Base-by-base conservation (phyloP, 805 yeast species). In the Clavispora phyllophila region DNA sequence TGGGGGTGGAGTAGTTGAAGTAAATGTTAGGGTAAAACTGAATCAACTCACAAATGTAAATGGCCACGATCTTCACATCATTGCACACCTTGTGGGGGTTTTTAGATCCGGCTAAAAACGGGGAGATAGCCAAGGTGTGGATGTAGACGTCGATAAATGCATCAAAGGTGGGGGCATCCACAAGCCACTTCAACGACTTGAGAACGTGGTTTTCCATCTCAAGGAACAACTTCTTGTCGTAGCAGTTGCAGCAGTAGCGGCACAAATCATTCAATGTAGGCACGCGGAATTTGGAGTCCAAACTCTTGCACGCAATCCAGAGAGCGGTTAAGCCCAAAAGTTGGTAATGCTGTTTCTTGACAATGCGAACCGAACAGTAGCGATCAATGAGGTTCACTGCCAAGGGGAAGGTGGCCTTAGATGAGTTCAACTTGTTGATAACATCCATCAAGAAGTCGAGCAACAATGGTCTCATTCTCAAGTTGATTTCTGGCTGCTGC, bases 151-250 rank as follows among this genome's bases (percentile, higher is more conserved):
- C 87, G 43, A 83, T 66, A 53, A 81, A 81, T 10, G 75, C 65
- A 59, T 83, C 89, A 50, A 78, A 75, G 3, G 86, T 79, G 19
- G 87, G 79, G 26, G 73, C 66, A 39, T 78, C 72, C 28, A 83
- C 65, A 48, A 76, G 70, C 91, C 91, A 85, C 42, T 78, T 68
- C 47, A 85, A 65, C 5, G 79, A 70, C 54, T 76, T 78, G 44
- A 84, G 66, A 34, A 85, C 72, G 52, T 81, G 82, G 44, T 80
- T 71, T 58, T 85, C 95, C 79, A 83, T 79, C 55, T 79, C 81
- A 44, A 80, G 64, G 55, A 84, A 79, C 46, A 77, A 66, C 48
- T 72, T 69, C 49, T 72, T 75, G 40, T 77, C 70, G 60, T 78
- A 80, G 55, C 77, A 75, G 49, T 76, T 70, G 59, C 81, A 78